Evolutionary conservation across 176 grass and related monocot genomes (phyloP), one percentile per base, ranked within the genome.

Genomic region (Musa troglodytarum): DNA sequence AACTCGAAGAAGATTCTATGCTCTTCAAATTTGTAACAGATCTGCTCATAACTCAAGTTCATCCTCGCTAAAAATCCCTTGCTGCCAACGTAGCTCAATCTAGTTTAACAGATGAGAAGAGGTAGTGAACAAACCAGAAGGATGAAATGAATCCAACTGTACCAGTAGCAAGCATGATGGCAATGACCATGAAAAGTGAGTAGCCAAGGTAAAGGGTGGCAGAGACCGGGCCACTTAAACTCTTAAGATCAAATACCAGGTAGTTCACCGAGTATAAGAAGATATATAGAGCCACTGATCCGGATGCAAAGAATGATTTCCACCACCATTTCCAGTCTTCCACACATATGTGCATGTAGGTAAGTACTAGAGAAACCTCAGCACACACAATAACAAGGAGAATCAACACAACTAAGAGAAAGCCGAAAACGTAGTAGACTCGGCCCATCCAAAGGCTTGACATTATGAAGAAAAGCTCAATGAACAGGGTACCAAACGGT

Each of bases 281-380:
- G 20, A 88, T 88, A 78, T 92, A 92, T 59, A 92, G 86, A 3
- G 89, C 89, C 34, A 92, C 89, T 0, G 89, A 88, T 19, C 89
- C 89, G 12, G 89, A 92, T 8, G 89, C 79, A 83, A 92, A 92
- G 86, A 92, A 92, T 1, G 89, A 88, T 73, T 92, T 92, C 89
- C 89, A 92, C 89, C 89, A 92, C 89, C 89, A 92, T 61, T 86
- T 88, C 89, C 89, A 92, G 69, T 92, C 89, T 76, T 92, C 89
- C 3, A 88, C 89, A 2, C 89, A 92, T 23, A 92, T 81, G 58
- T 92, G 89, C 89, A 92, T 92, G 79, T 92, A 92, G 13, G 89
- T 92, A 68, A 92, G 81, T 70, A 92, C 89, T 16, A 92, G 83
- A 54, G 89, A 88, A 61, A 92, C 89, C 72, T 92, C 89, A 4